Conservation (phyloP, 2,329 filamentous ascomycete species). For the Penicillium sp. region DNA sequence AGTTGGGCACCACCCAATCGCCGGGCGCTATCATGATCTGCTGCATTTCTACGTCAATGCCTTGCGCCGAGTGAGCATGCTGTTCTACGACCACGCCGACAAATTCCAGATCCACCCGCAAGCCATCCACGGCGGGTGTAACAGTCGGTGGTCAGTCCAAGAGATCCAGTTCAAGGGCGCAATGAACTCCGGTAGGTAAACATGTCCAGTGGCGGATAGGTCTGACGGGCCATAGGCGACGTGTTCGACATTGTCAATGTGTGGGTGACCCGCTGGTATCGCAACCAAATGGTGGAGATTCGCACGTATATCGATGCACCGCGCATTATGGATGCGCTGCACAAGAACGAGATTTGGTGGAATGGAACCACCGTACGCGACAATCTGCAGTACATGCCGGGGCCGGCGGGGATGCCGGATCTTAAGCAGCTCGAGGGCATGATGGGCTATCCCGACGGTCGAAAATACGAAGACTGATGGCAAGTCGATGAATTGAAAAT, state of each 20-base stretch:
- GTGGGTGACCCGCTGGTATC: conserved; percentile 34
- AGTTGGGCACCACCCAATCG: conserved; percentile 34
- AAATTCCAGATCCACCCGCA: conserved; percentile 31
- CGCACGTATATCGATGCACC: conserved; percentile 34
- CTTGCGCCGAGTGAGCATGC: conserved; percentile 27
- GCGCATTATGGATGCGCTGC: conserved; percentile 28
- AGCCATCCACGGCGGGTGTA: conserved; percentile 34
- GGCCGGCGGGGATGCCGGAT: conserved; percentile 34
- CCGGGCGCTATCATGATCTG: conserved; percentile 32
- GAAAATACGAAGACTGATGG: conserved; percentile 23
- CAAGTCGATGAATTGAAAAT: neutral
- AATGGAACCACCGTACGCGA: conserved; percentile 30
- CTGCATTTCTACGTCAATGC: conserved; percentile 37
- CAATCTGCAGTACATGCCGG: conserved; percentile 32
- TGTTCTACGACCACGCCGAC: conserved; percentile 30
- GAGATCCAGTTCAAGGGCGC: conserved; percentile 32
- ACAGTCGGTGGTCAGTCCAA: conserved; percentile 33
- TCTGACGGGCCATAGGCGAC: conserved; percentile 20
- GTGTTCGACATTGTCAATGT: conserved; percentile 34
- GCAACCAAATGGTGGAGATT: conserved; percentile 34
- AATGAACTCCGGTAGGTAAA: conserved; percentile 32
- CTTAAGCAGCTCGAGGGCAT: conserved; percentile 25
- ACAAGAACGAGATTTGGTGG: conserved; percentile 36
- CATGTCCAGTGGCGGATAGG: neutral
- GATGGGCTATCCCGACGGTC: conserved; percentile 29